A percentile compares a stretch with the other conserved stretches of the same genome.
phyloP scores from a whole-genome alignment of 1,139 yeast species.

The Suhomyces bribrorum region DNA sequence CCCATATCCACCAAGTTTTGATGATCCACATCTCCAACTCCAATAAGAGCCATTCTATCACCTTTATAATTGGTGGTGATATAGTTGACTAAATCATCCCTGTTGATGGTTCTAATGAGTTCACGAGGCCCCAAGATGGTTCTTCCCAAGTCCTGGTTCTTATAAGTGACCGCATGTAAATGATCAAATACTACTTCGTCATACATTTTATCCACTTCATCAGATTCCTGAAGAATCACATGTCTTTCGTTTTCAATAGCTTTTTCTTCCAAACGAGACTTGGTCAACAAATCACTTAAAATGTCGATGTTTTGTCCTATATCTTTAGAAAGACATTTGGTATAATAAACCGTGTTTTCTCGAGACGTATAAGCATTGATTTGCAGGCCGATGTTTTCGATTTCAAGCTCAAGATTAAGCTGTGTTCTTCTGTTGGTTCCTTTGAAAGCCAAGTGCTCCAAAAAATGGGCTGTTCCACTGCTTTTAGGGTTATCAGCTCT shows the following conservation, averaged over 20 bases:
- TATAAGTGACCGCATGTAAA: conserved; percentile 88
- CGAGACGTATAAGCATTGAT: conserved; percentile 96
- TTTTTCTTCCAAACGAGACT: conserved; percentile 73
- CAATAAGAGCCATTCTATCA: conserved; percentile 96
- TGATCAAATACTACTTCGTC: conserved; percentile 98
- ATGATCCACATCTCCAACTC: conserved; percentile 93
- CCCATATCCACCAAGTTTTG: conserved; percentile 78
- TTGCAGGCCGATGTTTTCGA: conserved; percentile 95
- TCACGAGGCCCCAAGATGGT: conserved; percentile 96
- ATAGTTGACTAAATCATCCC: conserved; percentile 74
- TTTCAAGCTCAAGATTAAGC: conserved; percentile 81
- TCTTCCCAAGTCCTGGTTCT: conserved; percentile 90
- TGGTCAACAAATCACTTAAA: conserved; percentile 83
- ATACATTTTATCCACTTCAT: conserved; percentile 96
- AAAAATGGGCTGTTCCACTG: conserved; percentile 93
- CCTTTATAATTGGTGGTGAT: conserved; percentile 89
- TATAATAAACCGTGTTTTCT: conserved; percentile 95
- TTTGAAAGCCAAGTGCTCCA: conserved; percentile 94
- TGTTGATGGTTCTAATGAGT: conserved; percentile 76
- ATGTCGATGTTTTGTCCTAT: conserved; percentile 86
- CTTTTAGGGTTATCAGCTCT: conserved; percentile 88
- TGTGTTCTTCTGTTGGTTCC: conserved; percentile 89
- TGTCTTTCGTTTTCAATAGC: conserved; percentile 96
- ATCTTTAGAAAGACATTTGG: conserved; percentile 79
- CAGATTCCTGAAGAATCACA: conserved; percentile 93